Base-by-base conservation (phyloP, 495 filamentous ascomycete species). In the Glutinoglossum americanum region DNA sequence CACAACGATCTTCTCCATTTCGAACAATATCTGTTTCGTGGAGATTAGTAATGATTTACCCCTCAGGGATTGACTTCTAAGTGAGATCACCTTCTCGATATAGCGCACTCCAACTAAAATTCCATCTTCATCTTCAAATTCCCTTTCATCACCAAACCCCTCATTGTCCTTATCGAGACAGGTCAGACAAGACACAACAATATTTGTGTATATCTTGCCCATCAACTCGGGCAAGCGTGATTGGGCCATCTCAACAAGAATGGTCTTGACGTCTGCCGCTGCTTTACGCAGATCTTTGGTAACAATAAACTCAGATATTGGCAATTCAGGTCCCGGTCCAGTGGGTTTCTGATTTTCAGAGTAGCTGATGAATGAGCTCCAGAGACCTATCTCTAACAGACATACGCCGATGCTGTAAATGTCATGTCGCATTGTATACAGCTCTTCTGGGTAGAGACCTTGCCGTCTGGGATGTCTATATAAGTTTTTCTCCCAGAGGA, bases 101-200 rank as follows among this genome's bases (percentile, higher is more conserved):
- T 71, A 78, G 56, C 65, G 65, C n/a, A 77, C 73, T 3, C 69
- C 75, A 25, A 80, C 64, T 8, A 66, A 55, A 11, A 76, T 63
- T 11, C 74, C 74, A 59, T 78, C 72, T 27, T 67, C 66, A 60
- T 81, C 77, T 51, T 69, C 37, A 51, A 74, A 71, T n/a, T 76
- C 71, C 0, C 53, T 60, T 30, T 68, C 60, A 62, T 70, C 63
- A 7, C 72, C 71, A 67, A 80, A 77, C 28, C 69, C 68, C 3
- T 57, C 59, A 54, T 76, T 76, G 6, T 64, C 68, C 0, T 61
- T 32, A 59, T 82, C 75, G 35, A 83, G 61, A 56, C 78, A 82
- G 7, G 69, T 76, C 27, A 83, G 60, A 62, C 80, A 83, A 17
- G 61, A 68, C n/a, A 73, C 57, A 3, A 78, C 75, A 17, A 78